These are phyloP conservation scores for Gaultheria prostrata DNA, from an alignment of 148 eudicot species.

Conservation along the genomic window DNA sequence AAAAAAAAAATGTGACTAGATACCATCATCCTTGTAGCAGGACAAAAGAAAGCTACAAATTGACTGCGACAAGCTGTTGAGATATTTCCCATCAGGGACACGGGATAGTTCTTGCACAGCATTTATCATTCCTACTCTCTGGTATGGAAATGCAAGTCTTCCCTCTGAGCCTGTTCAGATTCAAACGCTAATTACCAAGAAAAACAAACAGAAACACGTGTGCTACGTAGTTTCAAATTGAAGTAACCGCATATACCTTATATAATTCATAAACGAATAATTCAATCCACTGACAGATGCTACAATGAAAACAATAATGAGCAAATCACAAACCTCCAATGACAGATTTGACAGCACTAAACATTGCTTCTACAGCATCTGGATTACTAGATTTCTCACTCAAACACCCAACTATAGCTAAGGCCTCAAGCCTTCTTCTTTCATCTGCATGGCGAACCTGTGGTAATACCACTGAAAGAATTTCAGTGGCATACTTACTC, in stretches of 20 bases:
- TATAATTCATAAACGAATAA: neutral
- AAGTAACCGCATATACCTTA: slow-evolving; percentile 6
- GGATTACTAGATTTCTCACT: slow-evolving; percentile 93
- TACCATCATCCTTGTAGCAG: slow-evolving; percentile 93
- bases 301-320: neutral
- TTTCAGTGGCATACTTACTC: slow-evolving; percentile 77
- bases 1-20: slow-evolving; percentile 10
- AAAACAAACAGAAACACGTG: slow-evolving; percentile 17
- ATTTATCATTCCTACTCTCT: slow-evolving; percentile 89
- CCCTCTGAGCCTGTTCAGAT: slow-evolving; percentile 85
- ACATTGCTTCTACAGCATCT: slow-evolving; percentile 75
- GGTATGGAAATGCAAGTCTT: slow-evolving; percentile 94
- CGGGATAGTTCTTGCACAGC: slow-evolving; percentile 72
- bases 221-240: neutral
- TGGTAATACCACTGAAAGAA: slow-evolving; percentile 64
- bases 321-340: slow-evolving; percentile 63
- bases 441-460: slow-evolving; percentile 97
- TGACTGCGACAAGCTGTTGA: slow-evolving; percentile 52
- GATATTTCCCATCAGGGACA: slow-evolving; percentile 79
- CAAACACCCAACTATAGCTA: slow-evolving; percentile 67
- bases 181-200: neutral
- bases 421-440: slow-evolving; percentile 69
- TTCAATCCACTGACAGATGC: slow-evolving; percentile 15
- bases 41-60: slow-evolving; percentile 67
- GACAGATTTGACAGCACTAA: slow-evolving; percentile 62